Conservation (phyloP, 129 eudicot genomes). For the Smallanthus sonchifolius region DNA sequence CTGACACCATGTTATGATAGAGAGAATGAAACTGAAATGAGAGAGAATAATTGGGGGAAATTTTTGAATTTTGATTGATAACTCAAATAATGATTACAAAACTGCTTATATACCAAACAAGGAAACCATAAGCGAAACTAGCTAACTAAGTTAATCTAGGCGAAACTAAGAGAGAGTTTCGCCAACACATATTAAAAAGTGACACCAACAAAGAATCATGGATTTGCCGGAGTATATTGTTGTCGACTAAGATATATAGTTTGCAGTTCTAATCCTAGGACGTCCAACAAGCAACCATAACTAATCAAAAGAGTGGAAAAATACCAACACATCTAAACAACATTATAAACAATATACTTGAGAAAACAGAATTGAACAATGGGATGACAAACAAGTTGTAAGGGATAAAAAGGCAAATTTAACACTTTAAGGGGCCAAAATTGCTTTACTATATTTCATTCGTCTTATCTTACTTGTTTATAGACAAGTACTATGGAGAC, state of each 20-base stretch:
- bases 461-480: neutral
- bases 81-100: no score
- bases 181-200: neutral
- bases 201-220: neutral
- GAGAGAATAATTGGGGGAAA: no score
- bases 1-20: no score
- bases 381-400: neutral
- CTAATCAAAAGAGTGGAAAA: neutral
- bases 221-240: neutral
- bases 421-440: neutral
- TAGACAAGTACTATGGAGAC: neutral
- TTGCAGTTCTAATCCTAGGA: neutral
- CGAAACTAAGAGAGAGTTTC: no score
- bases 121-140: no score
- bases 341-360: neutral
- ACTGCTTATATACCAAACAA: no score
- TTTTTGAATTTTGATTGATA: no score
- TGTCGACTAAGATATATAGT: neutral
- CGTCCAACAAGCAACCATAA: neutral
- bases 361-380: neutral
- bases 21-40: no score
- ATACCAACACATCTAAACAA: neutral
- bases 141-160: no score
- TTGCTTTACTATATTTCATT: neutral
- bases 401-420: neutral